Base-by-base conservation (phyloP, 495 filamentous ascomycete genomes). In the Platismatia glauca region DNA sequence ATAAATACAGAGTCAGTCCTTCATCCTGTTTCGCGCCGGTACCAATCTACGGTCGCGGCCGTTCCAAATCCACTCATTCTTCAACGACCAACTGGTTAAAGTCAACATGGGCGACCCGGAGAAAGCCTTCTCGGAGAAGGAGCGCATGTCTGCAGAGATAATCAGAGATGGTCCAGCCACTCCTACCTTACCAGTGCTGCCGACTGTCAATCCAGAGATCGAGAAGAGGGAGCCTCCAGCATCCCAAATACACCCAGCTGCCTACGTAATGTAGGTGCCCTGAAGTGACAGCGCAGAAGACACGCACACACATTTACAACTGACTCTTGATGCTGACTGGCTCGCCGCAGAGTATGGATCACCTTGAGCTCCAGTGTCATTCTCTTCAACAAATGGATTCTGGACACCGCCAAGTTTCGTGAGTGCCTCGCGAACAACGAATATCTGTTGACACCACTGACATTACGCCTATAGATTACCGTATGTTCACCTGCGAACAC, bases 301-400 rank as follows among this genome's bases (percentile, higher is more conserved):
- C 9, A 44, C 0, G 18, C 18, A 37, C 27, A 38, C 1, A 37
- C 27, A 22, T 33, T 12, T 29, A 33, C 44, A 52, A 38, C 39
- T 35, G 7, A 15, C 20, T n/a, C 43, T 31, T n/a, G 24, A 56
- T 15, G 57, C 73, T 77, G 66, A 74, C 67, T 55, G 31, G 15
- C 60, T 60, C 57, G 39, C 48, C 64, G 58, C 73, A 97, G 93
- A 66, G 75, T 83, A 71, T 98, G 94, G 94, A 97, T 98, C 67
- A 74, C 84, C 60, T 77, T 96, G 69, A 96, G 91, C 72, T 96
- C 93, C 38, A 88, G 84, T 66, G 90, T 96, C 66, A 98, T 98
- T 69, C 78, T 97, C 50, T 98, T 96, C 87, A 97, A 98, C 86
- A 98, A 98, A 84, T 93, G 89, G 84, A 91, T 98, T 67, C 82